These are phyloP conservation scores for Isoetes taiwanensis DNA, from an alignment of 75 land plant species.

Conservation along the genomic window DNA sequence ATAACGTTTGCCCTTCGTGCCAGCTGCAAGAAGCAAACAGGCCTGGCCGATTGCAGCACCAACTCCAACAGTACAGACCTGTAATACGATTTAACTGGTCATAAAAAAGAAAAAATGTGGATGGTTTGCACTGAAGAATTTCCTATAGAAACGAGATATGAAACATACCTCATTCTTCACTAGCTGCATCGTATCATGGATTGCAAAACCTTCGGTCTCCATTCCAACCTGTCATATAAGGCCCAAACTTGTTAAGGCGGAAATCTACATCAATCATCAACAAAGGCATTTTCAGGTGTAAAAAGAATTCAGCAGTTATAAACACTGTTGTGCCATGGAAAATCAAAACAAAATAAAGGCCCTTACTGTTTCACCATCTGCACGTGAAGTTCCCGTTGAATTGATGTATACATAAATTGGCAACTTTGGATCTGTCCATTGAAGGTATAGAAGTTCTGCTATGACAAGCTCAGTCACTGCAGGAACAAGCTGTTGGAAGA, in stretches of 20 bases:
- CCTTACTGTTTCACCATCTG: conserved; percentile 81
- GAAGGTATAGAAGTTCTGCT: conserved; percentile 78
- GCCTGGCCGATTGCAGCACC: conserved; percentile 95
- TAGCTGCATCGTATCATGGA: conserved; percentile 83
- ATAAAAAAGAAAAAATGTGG: not conserved
- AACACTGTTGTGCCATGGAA: too few species aligned
- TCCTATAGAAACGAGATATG: too few species aligned
- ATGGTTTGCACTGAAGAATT: not conserved
- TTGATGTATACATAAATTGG: conserved; percentile 88
- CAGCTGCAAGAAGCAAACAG: conserved; percentile 79
- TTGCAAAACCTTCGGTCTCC: conserved; percentile 91
- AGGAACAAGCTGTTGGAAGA: conserved; percentile 66
- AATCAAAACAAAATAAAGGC: conserved; percentile 2
- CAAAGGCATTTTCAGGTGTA: conserved; percentile 2
- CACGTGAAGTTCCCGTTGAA: conserved; percentile 90
- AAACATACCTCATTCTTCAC: conserved; percentile 62
- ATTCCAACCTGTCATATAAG: conserved; percentile 54
- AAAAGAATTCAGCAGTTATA: not conserved
- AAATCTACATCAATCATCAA: not conserved
- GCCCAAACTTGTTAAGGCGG: not conserved
- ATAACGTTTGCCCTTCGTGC: conserved; percentile 75
- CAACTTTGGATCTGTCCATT: conserved; percentile 70
- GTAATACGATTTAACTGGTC: conserved; percentile 1
- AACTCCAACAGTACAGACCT: conserved; percentile 81
- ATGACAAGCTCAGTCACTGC: conserved; percentile 89